These are phyloP conservation scores for Prillingera fragicola DNA, from an alignment of 1,284 basidiomycete genomes.

Conservation along the genomic window DNA sequence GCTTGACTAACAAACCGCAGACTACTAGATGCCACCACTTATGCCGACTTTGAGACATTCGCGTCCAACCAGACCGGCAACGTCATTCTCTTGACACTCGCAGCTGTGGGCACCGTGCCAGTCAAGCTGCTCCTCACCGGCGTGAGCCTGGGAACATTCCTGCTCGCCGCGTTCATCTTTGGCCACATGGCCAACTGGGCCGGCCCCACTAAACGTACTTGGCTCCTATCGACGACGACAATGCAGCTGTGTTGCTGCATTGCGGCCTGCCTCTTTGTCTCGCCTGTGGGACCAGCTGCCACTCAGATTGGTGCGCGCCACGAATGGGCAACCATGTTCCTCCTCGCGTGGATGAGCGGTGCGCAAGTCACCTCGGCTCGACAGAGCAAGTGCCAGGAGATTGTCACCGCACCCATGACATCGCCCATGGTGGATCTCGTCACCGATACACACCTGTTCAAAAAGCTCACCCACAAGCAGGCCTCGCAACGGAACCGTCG, in stretches of 20 bases:
- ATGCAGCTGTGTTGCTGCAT: slow-evolving; percentile 23
- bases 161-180: slow-evolving; percentile 28
- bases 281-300: slow-evolving; percentile 17
- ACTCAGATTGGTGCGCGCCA: slow-evolving; percentile 19
- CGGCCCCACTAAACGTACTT: slow-evolving; percentile 27
- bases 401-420: slow-evolving; percentile 40
- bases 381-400: slow-evolving; percentile 25
- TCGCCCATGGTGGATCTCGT: slow-evolving; percentile 39
- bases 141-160: slow-evolving; percentile 32
- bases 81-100: slow-evolving; percentile 40
- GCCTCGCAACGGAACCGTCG: slow-evolving; percentile 33
- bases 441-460: slow-evolving; percentile 34
- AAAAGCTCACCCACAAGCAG: slow-evolving; percentile 18
- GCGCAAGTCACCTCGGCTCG: slow-evolving; percentile 39
- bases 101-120: slow-evolving; percentile 23
- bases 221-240: slow-evolving; percentile 26
- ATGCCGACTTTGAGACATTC: slow-evolving; percentile 43
- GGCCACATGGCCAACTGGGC: slow-evolving; percentile 26
- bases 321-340: slow-evolving; percentile 33
- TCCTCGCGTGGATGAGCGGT: slow-evolving; percentile 39
- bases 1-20: too few species aligned
- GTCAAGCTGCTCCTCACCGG: slow-evolving; percentile 29
- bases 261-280: slow-evolving; percentile 26
- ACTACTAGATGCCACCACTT: slow-evolving; percentile 45
- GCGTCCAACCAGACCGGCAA: slow-evolving; percentile 48